A percentile compares a stretch with the other conserved stretches of the same genome.
These are phyloP conservation scores for Globisporangium radiosum DNA, from an alignment of 352 stramenopile genomes.

Conservation along the genomic window DNA sequence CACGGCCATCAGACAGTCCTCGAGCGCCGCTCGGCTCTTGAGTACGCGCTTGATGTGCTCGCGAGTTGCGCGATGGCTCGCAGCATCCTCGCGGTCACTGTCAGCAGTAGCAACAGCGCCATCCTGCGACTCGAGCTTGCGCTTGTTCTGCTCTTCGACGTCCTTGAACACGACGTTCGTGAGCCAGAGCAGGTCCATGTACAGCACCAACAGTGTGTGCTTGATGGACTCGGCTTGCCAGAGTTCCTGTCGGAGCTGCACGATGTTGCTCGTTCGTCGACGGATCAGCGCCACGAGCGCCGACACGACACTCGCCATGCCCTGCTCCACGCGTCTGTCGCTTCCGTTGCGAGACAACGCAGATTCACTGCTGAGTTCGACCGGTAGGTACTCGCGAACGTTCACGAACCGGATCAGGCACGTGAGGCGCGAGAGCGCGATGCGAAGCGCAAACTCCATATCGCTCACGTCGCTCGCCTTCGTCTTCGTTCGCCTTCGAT, in stretches of 20 bases:
- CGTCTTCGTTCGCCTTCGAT: constrained; percentile 21
- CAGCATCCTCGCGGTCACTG: background rate
- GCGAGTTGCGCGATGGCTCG: constrained; percentile 4
- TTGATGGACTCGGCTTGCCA: constrained; percentile 57
- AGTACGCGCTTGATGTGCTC: constrained; percentile 39
- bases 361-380: background rate
- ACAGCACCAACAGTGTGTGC: constrained; percentile 56
- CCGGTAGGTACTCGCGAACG: constrained; percentile 54
- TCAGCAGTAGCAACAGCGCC: background rate
- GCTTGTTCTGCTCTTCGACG: constrained; percentile 14
- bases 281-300: constrained; percentile 36
- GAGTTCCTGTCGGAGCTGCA: constrained; percentile 42
- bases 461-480: constrained; percentile 53
- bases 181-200: constrained; percentile 74
- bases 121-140: constrained; percentile 13
- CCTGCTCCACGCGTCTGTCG: constrained; percentile 3
- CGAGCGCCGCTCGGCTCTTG: constrained; percentile 31
- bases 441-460: constrained; percentile 60
- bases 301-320: constrained; percentile 31
- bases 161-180: constrained; percentile 58
- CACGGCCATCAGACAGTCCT: constrained; percentile 56
- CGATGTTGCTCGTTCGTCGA: constrained; percentile 41
- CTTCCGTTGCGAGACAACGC: background rate
- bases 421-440: constrained; percentile 46
- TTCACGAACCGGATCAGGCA: constrained; percentile 60